These are phyloP conservation scores for Quercus lobata DNA, from an alignment of 331 rosid species.

Conservation along the genomic window DNA sequence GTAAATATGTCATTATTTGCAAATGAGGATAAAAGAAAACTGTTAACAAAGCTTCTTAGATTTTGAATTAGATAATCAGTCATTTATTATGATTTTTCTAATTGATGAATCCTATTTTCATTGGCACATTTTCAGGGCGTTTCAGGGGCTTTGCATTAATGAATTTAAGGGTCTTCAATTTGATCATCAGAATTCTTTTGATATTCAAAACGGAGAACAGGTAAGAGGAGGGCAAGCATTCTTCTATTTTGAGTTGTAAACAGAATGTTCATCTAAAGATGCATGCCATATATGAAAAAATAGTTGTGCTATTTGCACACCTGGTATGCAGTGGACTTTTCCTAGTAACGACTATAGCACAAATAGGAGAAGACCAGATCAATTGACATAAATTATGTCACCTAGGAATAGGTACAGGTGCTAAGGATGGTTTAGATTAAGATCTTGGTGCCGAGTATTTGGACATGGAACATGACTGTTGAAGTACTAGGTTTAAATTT, in stretches of 20 bases:
- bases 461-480: neutral
- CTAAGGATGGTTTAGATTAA: neutral
- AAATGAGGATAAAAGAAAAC: conserved; percentile 6
- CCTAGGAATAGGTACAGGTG: neutral
- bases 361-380: neutral
- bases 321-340: neutral
- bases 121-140: conserved; percentile 71
- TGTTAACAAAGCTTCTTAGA: neutral
- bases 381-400: neutral
- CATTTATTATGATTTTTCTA: neutral
- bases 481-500: neutral
- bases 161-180: conserved; percentile 86
- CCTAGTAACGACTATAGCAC: neutral
- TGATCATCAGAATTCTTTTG: conserved; percentile 79
- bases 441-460: neutral
- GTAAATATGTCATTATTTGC: conserved; percentile 37
- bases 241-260: neutral
- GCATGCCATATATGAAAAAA: neutral
- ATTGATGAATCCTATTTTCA: conserved; percentile 14
- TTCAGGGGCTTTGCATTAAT: conserved; percentile 90
- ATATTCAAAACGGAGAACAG: conserved; percentile 89
- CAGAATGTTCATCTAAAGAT: neutral
- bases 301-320: neutral
- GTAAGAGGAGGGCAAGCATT: conserved; percentile 33
- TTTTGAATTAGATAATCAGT: neutral